Evolutionary conservation across 768 basidiomycete species (phyloP).

Genomic region (Mycena amicta): DNA sequence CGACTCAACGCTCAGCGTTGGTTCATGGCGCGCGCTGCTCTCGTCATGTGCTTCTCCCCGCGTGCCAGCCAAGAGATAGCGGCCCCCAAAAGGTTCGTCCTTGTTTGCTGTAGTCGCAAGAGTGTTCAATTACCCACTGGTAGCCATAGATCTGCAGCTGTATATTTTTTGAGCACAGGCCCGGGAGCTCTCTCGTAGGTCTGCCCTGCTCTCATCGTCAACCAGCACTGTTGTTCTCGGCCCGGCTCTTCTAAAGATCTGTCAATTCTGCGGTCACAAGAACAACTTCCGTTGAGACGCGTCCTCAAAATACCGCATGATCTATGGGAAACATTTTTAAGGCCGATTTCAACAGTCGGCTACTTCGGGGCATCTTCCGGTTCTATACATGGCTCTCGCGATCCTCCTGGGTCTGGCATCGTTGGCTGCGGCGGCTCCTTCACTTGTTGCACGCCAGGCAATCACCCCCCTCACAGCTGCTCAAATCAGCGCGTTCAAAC

Average conservation of each 20-base stretch:
- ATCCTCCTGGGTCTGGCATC: constrained; percentile 12
- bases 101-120: too few relatives aligned
- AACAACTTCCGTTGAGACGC: not conserved
- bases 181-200: too few relatives aligned
- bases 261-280: not conserved
- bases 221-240: not conserved
- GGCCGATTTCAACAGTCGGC: not conserved
- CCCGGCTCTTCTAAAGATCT: not conserved
- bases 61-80: too few relatives aligned
- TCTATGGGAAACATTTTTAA: not conserved
- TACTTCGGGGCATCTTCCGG: not conserved
- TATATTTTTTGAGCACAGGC: too few relatives aligned
- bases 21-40: too few relatives aligned
- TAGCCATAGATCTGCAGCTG: too few relatives aligned
- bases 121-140: too few relatives aligned
- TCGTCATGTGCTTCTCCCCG: too few relatives aligned
- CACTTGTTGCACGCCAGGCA: constrained; percentile 34
- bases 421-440: constrained; percentile 23
- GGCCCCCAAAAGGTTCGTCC: too few relatives aligned
- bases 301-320: not conserved
- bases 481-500: constrained; percentile 45
- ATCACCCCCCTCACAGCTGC: constrained; percentile 42
- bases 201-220: not conserved
- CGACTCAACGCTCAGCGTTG: too few relatives aligned
- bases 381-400: not conserved